These are phyloP conservation scores for Moelleriella libera DNA, from an alignment of 2,329 filamentous ascomycete genomes.

Conservation along the genomic window DNA sequence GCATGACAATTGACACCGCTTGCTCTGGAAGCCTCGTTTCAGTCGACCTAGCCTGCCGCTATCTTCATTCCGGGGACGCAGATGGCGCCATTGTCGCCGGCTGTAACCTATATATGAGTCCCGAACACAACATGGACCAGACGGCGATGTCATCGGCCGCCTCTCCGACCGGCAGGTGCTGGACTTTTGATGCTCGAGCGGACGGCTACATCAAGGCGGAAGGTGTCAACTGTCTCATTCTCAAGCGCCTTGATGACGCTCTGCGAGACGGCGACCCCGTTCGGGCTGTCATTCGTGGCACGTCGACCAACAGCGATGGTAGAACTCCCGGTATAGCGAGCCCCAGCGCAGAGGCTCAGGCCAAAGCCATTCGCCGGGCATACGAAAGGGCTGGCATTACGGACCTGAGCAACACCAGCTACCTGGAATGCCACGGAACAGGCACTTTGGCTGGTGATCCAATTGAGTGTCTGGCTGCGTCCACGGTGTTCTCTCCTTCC, in stretches of 20 bases:
- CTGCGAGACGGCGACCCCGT: conserved; percentile 10
- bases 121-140: neutral
- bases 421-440: conserved; percentile 29
- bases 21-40: conserved; percentile 20
- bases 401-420: neutral
- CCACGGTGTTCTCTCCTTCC: neutral
- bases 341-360: conserved; percentile 9
- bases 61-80: conserved; percentile 17
- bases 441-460: conserved; percentile 33
- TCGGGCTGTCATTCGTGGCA: conserved; percentile 9
- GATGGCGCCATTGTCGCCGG: conserved; percentile 19
- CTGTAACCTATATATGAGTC: conserved; percentile 18
- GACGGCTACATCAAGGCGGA: conserved; percentile 21
- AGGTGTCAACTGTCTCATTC: conserved; percentile 13
- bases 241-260: conserved; percentile 17
- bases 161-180: conserved; percentile 11
- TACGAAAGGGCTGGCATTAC: neutral
- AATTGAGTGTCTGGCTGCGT: conserved; percentile 14
- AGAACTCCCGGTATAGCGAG: conserved; percentile 2
- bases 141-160: conserved; percentile 6
- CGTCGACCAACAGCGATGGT: neutral
- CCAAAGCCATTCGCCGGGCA: neutral
- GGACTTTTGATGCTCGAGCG: conserved; percentile 17
- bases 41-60: conserved; percentile 9
- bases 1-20: conserved; percentile 16